These are phyloP conservation scores for Garcia nutans DNA, from an alignment of 345 rosid genomes.

Conservation along the genomic window DNA sequence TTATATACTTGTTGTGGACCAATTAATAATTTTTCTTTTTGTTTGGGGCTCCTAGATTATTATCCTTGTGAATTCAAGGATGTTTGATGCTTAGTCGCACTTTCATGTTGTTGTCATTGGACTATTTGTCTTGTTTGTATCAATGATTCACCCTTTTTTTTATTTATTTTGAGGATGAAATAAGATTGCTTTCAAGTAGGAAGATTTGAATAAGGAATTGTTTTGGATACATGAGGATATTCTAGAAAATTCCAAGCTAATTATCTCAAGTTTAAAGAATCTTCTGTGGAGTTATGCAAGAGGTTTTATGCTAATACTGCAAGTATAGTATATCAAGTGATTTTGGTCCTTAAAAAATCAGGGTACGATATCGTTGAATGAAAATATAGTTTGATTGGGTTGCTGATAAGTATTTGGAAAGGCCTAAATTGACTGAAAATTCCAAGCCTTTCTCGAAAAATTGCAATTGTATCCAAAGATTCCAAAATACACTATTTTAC, in stretches of 20 bases:
- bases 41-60: too few relatives aligned
- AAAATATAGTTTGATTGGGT: background rate
- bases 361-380: background rate
- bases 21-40: too few relatives aligned
- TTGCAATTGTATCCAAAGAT: too few relatives aligned
- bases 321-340: background rate
- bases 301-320: background rate
- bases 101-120: too few relatives aligned
- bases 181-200: background rate
- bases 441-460: too few relatives aligned
- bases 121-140: too few relatives aligned
- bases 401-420: background rate
- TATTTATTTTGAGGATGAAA: background rate
- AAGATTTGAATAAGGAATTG: background rate
- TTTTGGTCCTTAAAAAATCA: background rate
- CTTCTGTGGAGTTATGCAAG: background rate
- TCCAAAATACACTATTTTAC: too few relatives aligned
- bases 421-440: too few relatives aligned
- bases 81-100: too few relatives aligned
- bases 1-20: too few relatives aligned
- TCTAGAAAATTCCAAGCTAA: background rate
- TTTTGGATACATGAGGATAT: background rate
- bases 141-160: background rate
- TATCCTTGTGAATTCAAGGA: too few relatives aligned
- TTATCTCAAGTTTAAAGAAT: background rate